Percentiles rank a stretch among this genome's conserved stretches.
These are phyloP conservation scores for Epichloe scottii DNA, from an alignment of 2,329 filamentous ascomycete species.

Conservation along the genomic window DNA sequence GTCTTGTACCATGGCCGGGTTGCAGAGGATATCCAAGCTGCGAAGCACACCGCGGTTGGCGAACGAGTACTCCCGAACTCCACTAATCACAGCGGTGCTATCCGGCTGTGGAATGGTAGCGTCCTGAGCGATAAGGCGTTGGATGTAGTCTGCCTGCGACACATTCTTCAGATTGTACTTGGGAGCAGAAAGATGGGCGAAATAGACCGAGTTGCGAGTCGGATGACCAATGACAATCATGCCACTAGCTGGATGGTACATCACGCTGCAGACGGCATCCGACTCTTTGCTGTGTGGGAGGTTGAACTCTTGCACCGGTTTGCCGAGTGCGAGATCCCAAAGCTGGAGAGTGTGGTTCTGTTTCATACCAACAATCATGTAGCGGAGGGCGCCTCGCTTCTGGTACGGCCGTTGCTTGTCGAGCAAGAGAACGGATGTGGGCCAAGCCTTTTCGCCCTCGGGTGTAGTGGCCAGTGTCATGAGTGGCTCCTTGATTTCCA, in stretches of 20 bases:
- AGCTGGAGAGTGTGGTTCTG: constrained; percentile 98
- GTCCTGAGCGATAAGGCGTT: constrained; percentile 62
- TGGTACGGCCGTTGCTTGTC: constrained; percentile 91
- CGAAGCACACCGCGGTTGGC: constrained; percentile 73
- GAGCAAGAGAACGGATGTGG: constrained; percentile 88
- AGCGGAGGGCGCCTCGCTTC: constrained; percentile 80
- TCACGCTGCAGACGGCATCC: constrained; percentile 94
- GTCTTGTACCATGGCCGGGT: constrained; percentile 49
- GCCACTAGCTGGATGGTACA: constrained; percentile 82
- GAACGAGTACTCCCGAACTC: constrained; percentile 89
- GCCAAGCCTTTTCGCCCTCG: constrained; percentile 87
- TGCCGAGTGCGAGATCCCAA: constrained; percentile 91
- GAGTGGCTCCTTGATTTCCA: constrained; percentile 76
- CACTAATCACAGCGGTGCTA: constrained; percentile 93
- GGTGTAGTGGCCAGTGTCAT: constrained; percentile 79
- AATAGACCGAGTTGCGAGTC: constrained; percentile 94
- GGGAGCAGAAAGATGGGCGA: constrained; percentile 87
- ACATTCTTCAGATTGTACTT: constrained; percentile 76
- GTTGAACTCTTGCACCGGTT: constrained; percentile 94
- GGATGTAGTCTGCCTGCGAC: constrained; percentile 79
- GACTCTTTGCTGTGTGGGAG: constrained; percentile 92
- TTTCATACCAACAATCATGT: constrained; percentile 96
- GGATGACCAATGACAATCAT: constrained; percentile 94
- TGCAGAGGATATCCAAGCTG: constrained; percentile 78
- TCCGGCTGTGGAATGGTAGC: constrained; percentile 69